phyloP scores from a whole-genome alignment of 371 early-diverging fungal genomes.

The Mucor racemosus region DNA sequence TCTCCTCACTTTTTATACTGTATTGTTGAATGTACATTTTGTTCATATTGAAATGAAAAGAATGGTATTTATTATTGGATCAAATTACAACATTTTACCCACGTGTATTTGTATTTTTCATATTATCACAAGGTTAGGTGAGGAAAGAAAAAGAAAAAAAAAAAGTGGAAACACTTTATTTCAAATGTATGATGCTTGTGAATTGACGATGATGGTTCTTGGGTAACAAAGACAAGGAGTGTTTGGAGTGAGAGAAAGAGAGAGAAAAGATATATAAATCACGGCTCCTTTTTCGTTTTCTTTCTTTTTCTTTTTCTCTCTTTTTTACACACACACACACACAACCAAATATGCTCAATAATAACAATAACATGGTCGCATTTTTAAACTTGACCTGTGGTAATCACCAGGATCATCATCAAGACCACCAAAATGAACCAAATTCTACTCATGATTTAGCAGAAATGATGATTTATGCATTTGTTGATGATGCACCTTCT shows the following conservation, averaged over 20 bases:
- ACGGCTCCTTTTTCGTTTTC: background rate
- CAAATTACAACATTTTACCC: constrained; percentile 15
- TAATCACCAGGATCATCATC: constrained; percentile 6
- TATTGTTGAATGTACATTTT: constrained; percentile 12
- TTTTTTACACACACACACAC: background rate
- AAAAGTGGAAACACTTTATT: constrained; percentile 1
- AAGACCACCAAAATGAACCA: constrained; percentile 9
- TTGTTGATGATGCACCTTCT: constrained; percentile 23
- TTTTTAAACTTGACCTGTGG: constrained; percentile 19
- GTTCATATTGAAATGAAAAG: constrained; percentile 15
- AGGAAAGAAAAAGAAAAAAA: background rate
- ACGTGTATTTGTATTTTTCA: constrained; percentile 1
- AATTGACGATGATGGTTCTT: background rate
- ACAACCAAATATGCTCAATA: background rate
- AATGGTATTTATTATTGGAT: constrained; percentile 13
- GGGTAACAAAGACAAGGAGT: background rate
- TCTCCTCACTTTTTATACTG: constrained; percentile 1
- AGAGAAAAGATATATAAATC: background rate
- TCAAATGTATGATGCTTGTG: background rate
- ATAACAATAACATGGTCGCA: background rate
- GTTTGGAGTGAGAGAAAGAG: background rate
- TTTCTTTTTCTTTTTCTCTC: background rate
- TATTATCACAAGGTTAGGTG: background rate
- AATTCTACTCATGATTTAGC: constrained; percentile 31
- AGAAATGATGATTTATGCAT: constrained; percentile 28